Percentiles rank a stretch among this genome's conserved stretches.
phyloP scores from a whole-genome alignment of 345 rosid species.

The Eucalyptus caleyi region DNA sequence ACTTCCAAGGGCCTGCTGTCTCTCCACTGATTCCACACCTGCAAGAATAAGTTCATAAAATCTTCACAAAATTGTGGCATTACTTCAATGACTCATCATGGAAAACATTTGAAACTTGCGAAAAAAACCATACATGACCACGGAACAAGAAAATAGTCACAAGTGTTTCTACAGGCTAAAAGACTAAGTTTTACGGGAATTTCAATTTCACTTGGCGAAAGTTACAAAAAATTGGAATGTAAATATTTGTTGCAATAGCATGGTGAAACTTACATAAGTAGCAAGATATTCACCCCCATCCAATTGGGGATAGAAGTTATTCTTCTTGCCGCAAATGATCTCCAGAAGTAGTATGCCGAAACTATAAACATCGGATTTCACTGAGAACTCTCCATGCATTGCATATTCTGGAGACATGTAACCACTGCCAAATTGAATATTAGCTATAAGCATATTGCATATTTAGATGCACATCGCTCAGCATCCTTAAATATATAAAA shows the following conservation, averaged over 20 bases:
- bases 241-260: not conserved
- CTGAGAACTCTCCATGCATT: conserved; percentile 11
- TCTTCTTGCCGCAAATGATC: conserved; percentile 20
- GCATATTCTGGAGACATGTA: conserved; percentile 34
- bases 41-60: not conserved
- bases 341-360: conserved; percentile 10
- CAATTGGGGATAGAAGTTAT: conserved; percentile 2
- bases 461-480: too few species aligned
- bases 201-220: not conserved
- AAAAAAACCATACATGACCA: not conserved
- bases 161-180: not conserved
- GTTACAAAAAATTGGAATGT: not conserved
- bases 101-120: not conserved
- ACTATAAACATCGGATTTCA: conserved; percentile 22
- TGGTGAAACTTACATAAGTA: not conserved
- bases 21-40: conserved; percentile 20
- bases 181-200: not conserved
- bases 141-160: not conserved
- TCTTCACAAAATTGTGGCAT: too few species aligned
- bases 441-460: not conserved
- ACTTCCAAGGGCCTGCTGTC: not conserved
- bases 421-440: conserved; percentile 8
- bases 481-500: not conserved
- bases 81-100: not conserved
- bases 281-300: not conserved